Evolutionary conservation across 2,329 filamentous ascomycete species (phyloP), one percentile per base, ranked within the genome.

Genomic region (Verticillium zaregamsianum): DNA sequence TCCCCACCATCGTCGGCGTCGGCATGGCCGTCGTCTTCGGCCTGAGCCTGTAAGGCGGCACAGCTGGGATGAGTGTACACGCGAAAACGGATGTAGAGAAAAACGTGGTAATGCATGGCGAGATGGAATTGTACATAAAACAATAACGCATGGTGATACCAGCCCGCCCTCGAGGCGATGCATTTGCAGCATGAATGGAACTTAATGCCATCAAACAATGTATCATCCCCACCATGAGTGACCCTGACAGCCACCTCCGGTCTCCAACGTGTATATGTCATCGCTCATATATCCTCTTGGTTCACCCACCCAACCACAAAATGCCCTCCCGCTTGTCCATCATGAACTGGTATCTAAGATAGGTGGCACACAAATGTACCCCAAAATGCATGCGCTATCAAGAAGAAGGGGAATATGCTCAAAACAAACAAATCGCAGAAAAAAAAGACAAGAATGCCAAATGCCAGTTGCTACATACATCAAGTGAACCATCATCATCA

Each of bases 11-110:
- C 8, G 72, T 74, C 20, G 79, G 72, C 11, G 64, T 83, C 55
- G 73, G 75, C 17, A 67, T 73, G 61, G 67, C 68, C 5, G 78
- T 81, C 61, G 73, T 71, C 31, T 67, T 74, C 40, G 76, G 74
- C 7, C 62, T 80, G 63, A 71, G 72, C 52, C 49, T 76, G 59
- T 79, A 68, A 72, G 20, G 45, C 8, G n/a, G n/a, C 15, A 17
- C 14, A 40, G 15, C 15, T 20, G 37, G 37, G 33, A 35, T 7
- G 1, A 3, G 37, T 12, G 37, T 35, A 54, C 54, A 33, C 59
- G 39, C n/a, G 23, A 14, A 9, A 23, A 52, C 23, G 45, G 9
- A n/a, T 17, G 45, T 17, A 32, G 23, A 32, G 55, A 33, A 57
- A 57, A 57, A 33, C 28, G 33, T n/a, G 14, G 28, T 57, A 32